Percentiles rank a stretch among this genome's conserved stretches.
These are phyloP conservation scores for Sphaerostilbella broomeana DNA, from an alignment of 2,329 filamentous ascomycete genomes.

Conservation along the genomic window DNA sequence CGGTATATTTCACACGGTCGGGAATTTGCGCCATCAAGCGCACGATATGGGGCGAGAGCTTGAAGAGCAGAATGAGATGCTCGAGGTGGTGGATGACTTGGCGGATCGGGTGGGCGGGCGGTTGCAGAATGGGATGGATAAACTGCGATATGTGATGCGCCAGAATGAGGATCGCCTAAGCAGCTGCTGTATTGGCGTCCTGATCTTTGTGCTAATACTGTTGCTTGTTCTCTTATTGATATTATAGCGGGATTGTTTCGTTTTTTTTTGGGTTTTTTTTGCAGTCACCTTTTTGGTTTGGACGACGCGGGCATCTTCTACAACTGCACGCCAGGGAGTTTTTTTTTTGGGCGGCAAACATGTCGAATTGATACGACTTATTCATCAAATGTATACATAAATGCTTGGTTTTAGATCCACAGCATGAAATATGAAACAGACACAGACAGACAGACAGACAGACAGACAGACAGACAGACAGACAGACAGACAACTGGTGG, in stretches of 20 bases:
- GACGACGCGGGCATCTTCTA: too few species aligned
- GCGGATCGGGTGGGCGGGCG: conserved; percentile 84
- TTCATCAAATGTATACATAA: background rate
- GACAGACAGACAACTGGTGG: too few species aligned
- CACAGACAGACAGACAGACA: too few species aligned
- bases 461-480: too few species aligned
- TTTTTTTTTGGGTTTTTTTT: background rate
- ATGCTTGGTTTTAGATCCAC: conserved; percentile 1
- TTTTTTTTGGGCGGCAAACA: background rate
- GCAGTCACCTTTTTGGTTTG: background rate
- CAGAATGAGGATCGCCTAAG: conserved; percentile 84
- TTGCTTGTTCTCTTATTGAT: conserved; percentile 72
- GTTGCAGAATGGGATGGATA: conserved; percentile 78
- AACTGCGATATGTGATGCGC: conserved; percentile 75
- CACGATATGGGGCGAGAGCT: conserved; percentile 94
- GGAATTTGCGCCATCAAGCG: conserved; percentile 82
- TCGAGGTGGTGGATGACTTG: conserved; percentile 76
- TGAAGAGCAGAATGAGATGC: conserved; percentile 86
- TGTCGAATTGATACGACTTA: background rate
- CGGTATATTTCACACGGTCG: conserved; percentile 87
- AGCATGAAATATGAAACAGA: conserved; percentile 1
- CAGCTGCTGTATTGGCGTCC: conserved; percentile 81
- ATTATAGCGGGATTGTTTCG: conserved; percentile 32
- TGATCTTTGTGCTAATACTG: conserved; percentile 84
- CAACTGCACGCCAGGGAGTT: too few species aligned